Conservation (phyloP, 495 filamentous ascomycete genomes). For the Neurospora pannonica region DNA sequence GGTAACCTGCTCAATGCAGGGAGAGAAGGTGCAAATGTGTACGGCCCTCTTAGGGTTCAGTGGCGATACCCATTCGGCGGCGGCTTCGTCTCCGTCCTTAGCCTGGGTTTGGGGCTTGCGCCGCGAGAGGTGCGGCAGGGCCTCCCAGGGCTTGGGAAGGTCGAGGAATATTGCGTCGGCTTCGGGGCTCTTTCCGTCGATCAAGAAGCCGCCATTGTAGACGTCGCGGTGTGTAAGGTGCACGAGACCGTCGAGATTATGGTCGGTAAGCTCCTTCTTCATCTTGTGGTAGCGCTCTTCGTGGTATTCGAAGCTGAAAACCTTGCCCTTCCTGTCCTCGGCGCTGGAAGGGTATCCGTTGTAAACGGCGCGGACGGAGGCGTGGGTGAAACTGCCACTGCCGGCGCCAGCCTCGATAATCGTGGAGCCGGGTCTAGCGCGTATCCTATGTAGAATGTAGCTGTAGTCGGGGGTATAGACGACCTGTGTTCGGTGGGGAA, state of each 20-base stretch:
- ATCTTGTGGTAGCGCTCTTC: constrained; percentile 64
- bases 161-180: constrained; percentile 86
- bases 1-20: constrained; percentile 91
- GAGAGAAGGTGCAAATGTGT: constrained; percentile 86
- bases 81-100: constrained; percentile 1
- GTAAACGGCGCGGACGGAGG: constrained; percentile 77
- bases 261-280: constrained; percentile 60
- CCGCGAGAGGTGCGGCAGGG: constrained; percentile 73
- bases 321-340: constrained; percentile 50
- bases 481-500: constrained; percentile 93
- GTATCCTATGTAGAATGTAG: constrained; percentile 81
- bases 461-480: constrained; percentile 98
- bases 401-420: constrained; percentile 92
- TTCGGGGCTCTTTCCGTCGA: constrained; percentile 47
- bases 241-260: constrained; percentile 64
- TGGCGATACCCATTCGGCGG: constrained; percentile 45
- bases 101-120: constrained; percentile 24
- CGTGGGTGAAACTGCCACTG: constrained; percentile 92
- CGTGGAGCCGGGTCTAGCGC: constrained; percentile 66
- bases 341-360: constrained; percentile 54
- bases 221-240: constrained; percentile 87
- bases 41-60: constrained; percentile 58
- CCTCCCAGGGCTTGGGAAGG: constrained; percentile 86
- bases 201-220: constrained; percentile 73
- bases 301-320: constrained; percentile 94